Conservation (phyloP, 176 grass and related monocot species). For the Puccinellia tenuiflora region DNA sequence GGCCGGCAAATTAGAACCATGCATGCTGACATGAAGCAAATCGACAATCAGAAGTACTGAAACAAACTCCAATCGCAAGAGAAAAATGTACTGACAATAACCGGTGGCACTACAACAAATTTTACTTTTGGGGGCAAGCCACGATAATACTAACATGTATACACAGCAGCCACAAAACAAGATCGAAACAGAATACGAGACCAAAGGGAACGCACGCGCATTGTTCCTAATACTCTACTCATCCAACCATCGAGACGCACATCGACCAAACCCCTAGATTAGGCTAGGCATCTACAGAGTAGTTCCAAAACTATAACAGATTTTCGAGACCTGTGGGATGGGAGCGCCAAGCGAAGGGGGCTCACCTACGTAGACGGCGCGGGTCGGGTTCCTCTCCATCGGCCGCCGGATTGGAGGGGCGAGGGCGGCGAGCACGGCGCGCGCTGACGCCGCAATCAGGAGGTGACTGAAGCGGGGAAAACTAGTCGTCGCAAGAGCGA, state of each 20-base stretch:
- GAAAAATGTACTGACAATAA: background rate
- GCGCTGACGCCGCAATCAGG: background rate
- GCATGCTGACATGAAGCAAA: background rate
- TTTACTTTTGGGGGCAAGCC: too few relatives aligned
- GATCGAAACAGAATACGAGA: background rate
- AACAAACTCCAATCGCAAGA: background rate
- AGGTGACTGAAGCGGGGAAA: background rate
- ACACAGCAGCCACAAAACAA: background rate
- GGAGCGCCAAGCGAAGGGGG: background rate
- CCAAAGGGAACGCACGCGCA: background rate
- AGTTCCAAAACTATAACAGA: background rate
- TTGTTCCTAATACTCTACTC: background rate
- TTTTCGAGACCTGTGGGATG: background rate
- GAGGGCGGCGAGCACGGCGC: background rate
- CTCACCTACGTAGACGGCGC: slow-evolving; percentile 60
- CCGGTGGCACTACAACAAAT: background rate
- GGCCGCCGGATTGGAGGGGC: background rate
- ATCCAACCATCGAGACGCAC: background rate
- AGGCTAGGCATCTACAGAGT: background rate
- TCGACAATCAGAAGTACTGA: background rate
- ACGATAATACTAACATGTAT: too few relatives aligned
- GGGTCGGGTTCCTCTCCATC: slow-evolving; percentile 50
- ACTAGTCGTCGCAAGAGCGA: background rate
- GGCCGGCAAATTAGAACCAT: background rate
- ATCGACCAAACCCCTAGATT: background rate